Evolutionary conservation across 2,329 filamentous ascomycete species (phyloP), one percentile per base, ranked within the genome.

Genomic region (Thielaviopsis musarum): DNA sequence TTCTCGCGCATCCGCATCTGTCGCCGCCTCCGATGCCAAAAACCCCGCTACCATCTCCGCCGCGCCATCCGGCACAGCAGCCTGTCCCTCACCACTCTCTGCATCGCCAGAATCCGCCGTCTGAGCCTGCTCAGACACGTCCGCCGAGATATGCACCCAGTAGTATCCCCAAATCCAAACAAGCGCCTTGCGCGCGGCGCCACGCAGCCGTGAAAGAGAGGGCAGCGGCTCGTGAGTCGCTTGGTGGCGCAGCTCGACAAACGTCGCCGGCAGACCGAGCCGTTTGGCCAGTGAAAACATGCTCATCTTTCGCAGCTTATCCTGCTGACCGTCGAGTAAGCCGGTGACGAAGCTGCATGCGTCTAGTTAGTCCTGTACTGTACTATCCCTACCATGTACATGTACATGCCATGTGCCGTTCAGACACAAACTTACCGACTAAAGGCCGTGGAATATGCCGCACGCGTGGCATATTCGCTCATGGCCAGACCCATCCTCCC

Each of bases 131-230:
- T 19, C 28, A 9, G 34, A 5, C 38, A 13, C 19, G 17, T 22
- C 67, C 5, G 69, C 67, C 1, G 67, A 65, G 21, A 82, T 68
- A 52, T 77, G 72, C 66, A 70, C 72, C 91, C 91, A 97, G 73
- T 95, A 96, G 69, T 88, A 88, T 58, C 83, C 78, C 88, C 88
- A 95, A 57, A 96, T 83, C 91, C 91, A 96, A 52, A 76, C 75
- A 63, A 96, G 74, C 0, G 86, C 88, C 65, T 85, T 81, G 63
- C 76, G 73, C 1, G 85, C 81, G 1, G 86, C 86, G 41, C 77
- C 77, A 57, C 88, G 80, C 63, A 96, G 74, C 63, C 88, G 83
- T 12, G 80, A 76, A 58, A 95, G 74, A 1, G 84, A 83, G 0
- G 91, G 91, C 60, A 95, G 74, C 68, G 90, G 87, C 70, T 94